Evolutionary conservation across 176 grass and related monocot genomes (phyloP).

Genomic region (Cenchrus purpureus): DNA sequence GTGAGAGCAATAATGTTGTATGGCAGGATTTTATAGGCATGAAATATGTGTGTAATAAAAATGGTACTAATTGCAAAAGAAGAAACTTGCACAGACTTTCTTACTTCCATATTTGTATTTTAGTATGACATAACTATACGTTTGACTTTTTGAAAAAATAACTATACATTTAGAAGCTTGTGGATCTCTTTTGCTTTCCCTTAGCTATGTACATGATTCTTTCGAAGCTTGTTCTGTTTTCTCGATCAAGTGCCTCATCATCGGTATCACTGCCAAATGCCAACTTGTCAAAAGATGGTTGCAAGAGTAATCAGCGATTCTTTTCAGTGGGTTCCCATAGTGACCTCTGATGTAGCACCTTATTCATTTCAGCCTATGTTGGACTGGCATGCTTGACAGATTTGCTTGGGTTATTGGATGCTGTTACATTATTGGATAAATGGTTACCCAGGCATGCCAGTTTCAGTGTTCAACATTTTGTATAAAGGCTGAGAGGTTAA

Average conservation of each 20-base stretch:
- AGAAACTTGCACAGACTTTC: not conserved
- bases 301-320: slow-evolving; percentile 26
- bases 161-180: slow-evolving; percentile 7
- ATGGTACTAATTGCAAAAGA: not conserved
- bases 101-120: no score
- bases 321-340: slow-evolving; percentile 37
- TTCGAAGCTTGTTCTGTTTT: not conserved
- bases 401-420: slow-evolving; percentile 37
- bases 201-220: not conserved
- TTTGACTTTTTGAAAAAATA: no score
- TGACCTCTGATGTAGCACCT: slow-evolving; percentile 75
- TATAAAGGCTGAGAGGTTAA: slow-evolving; percentile 56
- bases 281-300: slow-evolving; percentile 52
- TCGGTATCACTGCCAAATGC: slow-evolving; percentile 77
- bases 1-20: not conserved
- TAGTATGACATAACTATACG: not conserved
- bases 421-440: slow-evolving; percentile 42
- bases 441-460: slow-evolving; percentile 31
- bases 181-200: slow-evolving; percentile 13
- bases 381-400: slow-evolving; percentile 43
- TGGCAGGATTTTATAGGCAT: not conserved
- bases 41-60: not conserved
- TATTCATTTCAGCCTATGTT: slow-evolving; percentile 57
- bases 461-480: slow-evolving; percentile 32
- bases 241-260: slow-evolving; percentile 40